These are phyloP conservation scores for Pontederia crassipes DNA, from an alignment of 176 grass and related monocot genomes.

Conservation along the genomic window DNA sequence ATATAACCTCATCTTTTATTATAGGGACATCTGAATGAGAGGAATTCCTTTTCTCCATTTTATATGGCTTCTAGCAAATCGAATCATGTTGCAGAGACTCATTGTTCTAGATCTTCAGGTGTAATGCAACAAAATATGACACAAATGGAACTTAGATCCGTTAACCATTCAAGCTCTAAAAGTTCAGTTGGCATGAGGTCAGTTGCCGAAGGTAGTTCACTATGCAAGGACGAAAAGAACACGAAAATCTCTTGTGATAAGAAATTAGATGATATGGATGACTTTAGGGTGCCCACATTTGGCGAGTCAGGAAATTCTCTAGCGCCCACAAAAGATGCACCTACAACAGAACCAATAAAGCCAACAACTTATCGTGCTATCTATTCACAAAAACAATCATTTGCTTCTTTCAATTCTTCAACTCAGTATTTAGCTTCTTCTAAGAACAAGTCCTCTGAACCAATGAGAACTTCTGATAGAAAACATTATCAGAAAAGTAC, in stretches of 20 bases:
- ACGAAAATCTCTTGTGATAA: slow-evolving; percentile 21
- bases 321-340: slow-evolving; percentile 1
- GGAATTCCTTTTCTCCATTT: slow-evolving; percentile 40
- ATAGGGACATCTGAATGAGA: slow-evolving; percentile 43
- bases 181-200: slow-evolving; percentile 10
- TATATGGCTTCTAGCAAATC: slow-evolving; percentile 34
- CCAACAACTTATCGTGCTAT: neutral
- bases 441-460: slow-evolving; percentile 22
- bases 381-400: slow-evolving; percentile 11
- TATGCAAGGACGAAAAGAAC: slow-evolving; percentile 19
- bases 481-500: neutral
- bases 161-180: neutral
- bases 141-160: slow-evolving; percentile 7
- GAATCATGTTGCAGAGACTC: slow-evolving; percentile 25
- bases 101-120: slow-evolving; percentile 28
- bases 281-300: slow-evolving; percentile 56
- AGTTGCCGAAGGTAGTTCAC: slow-evolving; percentile 32
- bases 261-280: slow-evolving; percentile 42
- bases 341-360: slow-evolving; percentile 3
- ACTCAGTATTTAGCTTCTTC: slow-evolving; percentile 13
- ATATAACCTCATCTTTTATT: neutral
- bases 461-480: slow-evolving; percentile 16
- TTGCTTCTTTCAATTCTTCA: slow-evolving; percentile 14
- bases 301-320: slow-evolving; percentile 9
- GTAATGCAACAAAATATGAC: neutral